Percentiles rank a stretch among this genome's conserved stretches.
Evolutionary conservation across 1,284 basidiomycete genomes (phyloP).

Genomic region (Fomitopsis palustris): DNA sequence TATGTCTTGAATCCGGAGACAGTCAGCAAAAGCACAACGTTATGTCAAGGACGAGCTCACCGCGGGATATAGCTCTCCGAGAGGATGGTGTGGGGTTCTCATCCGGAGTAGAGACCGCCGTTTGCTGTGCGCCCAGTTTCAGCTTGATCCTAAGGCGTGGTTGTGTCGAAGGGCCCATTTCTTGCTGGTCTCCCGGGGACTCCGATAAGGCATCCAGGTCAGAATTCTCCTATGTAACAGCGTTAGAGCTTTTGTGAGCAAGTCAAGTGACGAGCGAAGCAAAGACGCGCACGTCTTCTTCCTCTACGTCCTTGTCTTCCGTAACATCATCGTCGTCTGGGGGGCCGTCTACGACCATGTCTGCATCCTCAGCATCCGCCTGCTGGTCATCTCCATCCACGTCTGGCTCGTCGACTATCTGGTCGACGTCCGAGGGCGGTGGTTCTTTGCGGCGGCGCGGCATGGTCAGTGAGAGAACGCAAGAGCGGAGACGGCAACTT

Average conservation of each 20-base stretch:
- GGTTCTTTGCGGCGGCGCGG: slow-evolving; percentile 10
- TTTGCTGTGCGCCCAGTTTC: slow-evolving; percentile 43
- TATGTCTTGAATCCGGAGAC: slow-evolving; percentile 8
- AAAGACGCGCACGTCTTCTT: slow-evolving; percentile 25
- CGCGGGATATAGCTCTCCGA: slow-evolving; percentile 28
- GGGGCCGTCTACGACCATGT: slow-evolving; percentile 24
- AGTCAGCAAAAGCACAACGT: background rate
- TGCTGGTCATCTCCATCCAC: slow-evolving; percentile 28
- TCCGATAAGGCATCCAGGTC: slow-evolving; percentile 34
- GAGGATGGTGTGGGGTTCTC: slow-evolving; percentile 18
- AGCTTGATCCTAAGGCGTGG: slow-evolving; percentile 60
- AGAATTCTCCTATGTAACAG: slow-evolving; percentile 18
- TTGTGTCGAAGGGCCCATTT: slow-evolving; percentile 12
- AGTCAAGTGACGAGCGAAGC: slow-evolving; percentile 6
- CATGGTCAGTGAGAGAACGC: background rate
- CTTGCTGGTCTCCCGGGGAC: slow-evolving; percentile 15
- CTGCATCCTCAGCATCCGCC: slow-evolving; percentile 19
- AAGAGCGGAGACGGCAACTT: slow-evolving; percentile 2
- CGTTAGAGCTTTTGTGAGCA: background rate
- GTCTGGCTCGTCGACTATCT: slow-evolving; percentile 24
- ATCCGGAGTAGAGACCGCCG: slow-evolving; percentile 28
- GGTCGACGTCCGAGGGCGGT: slow-evolving; percentile 21
- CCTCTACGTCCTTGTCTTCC: slow-evolving; percentile 29
- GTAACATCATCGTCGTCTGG: slow-evolving; percentile 31
- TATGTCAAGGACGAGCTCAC: slow-evolving; percentile 9